phyloP scores from a whole-genome alignment of 129 eudicot species.

The Dittrichia graveolens region DNA sequence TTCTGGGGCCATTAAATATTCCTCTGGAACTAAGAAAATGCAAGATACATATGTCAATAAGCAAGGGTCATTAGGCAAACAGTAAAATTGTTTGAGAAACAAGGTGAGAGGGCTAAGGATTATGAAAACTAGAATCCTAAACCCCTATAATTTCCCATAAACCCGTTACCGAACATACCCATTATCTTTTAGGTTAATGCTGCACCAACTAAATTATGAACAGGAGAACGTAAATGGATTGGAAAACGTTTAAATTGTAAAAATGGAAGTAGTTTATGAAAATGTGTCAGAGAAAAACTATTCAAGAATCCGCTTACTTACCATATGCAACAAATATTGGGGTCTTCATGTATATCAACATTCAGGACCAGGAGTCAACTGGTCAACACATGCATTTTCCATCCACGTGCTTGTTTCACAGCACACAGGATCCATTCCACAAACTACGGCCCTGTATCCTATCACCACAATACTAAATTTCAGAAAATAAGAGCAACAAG shows the following conservation, averaged over 20 bases:
- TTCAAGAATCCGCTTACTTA: conserved; percentile 31
- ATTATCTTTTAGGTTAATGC: neutral
- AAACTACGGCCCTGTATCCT: conserved; percentile 92
- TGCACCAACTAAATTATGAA: neutral
- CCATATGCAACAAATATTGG: conserved; percentile 90
- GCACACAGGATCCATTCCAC: conserved; percentile 99
- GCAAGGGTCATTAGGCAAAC: conserved; percentile 15
- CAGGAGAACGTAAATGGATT: neutral
- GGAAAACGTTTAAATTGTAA: neutral
- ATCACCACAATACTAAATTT: conserved; percentile 28
- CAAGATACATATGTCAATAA: conserved; percentile 19
- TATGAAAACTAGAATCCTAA: too few relatives aligned
- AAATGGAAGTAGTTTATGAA: neutral
- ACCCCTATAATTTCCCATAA: too few relatives aligned
- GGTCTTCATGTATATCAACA: conserved; percentile 84
- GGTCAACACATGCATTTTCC: conserved; percentile 77
- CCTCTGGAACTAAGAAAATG: conserved; percentile 76
- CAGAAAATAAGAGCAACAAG: conserved; percentile 17
- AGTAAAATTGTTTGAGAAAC: neutral
- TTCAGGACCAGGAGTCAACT: conserved; percentile 78
- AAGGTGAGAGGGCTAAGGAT: too few relatives aligned
- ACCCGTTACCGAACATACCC: too few relatives aligned
- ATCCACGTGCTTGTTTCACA: conserved; percentile 92
- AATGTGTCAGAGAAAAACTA: neutral
- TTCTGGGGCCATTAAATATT: conserved; percentile 73